These are phyloP conservation scores for Candida caryicola DNA, from an alignment of 805 yeast genomes.

Conservation along the genomic window DNA sequence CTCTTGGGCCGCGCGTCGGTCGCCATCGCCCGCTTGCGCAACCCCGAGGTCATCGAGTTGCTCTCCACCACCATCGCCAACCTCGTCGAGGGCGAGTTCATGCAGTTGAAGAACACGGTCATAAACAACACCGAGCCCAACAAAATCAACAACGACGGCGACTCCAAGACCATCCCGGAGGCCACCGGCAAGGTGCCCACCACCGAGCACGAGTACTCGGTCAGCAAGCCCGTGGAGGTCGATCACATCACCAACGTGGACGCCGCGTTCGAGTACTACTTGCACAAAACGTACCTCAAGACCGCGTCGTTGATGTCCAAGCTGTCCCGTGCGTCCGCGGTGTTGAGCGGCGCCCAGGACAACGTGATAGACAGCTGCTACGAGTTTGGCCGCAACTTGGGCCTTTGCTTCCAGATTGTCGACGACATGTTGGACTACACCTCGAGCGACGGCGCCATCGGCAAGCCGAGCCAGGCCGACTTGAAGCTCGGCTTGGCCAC, in stretches of 20 bases:
- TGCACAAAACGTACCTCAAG: constrained; percentile 92
- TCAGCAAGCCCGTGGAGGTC: constrained; percentile 37
- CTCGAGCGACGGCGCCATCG: constrained; percentile 76
- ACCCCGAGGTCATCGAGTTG: constrained; percentile 96
- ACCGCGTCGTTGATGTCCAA: constrained; percentile 94
- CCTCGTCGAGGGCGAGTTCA: constrained; percentile 96
- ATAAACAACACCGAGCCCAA: constrained; percentile 45
- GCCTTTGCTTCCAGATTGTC: constrained; percentile 92
- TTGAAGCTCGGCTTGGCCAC: constrained; percentile 92
- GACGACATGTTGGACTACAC: constrained; percentile 97
- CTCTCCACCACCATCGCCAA: constrained; percentile 96
- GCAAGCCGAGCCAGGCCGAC: constrained; percentile 97
- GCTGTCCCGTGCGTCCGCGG: constrained; percentile 90
- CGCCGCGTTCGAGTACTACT: constrained; percentile 92
- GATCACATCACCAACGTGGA: constrained; percentile 65
- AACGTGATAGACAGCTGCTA: constrained; percentile 80
- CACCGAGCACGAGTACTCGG: constrained; percentile 55
- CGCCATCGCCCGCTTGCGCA: constrained; percentile 85
- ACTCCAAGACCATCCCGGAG: constrained; percentile 44
- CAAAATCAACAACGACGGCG: constrained; percentile 48
- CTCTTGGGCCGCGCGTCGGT: constrained; percentile 94
- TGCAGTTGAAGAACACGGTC: constrained; percentile 95
- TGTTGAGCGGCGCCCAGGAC: constrained; percentile 79
- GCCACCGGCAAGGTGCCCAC: constrained; percentile 66
- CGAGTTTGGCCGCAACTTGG: constrained; percentile 88